Evolutionary conservation across 495 filamentous ascomycete species (phyloP).

Genomic region (Trichoderma virens): DNA sequence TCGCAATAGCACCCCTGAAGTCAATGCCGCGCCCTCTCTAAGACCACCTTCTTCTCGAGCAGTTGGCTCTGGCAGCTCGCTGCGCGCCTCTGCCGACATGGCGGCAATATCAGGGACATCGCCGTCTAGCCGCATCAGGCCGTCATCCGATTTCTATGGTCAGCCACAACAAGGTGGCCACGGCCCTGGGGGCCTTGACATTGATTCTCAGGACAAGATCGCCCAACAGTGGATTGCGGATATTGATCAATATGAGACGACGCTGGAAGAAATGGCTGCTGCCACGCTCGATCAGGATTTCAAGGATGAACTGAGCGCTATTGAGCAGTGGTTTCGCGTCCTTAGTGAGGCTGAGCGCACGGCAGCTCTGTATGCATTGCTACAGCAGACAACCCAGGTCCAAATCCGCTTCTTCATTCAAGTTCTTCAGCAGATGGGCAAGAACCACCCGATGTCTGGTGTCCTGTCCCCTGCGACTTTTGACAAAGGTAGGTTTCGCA

Average conservation of each 20-base stretch:
- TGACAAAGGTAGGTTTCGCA: slow-evolving; percentile 67
- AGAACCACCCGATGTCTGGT: slow-evolving; percentile 94
- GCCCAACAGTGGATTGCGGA: slow-evolving; percentile 98
- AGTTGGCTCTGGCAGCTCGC: slow-evolving; percentile 70
- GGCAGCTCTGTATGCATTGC: slow-evolving; percentile 85
- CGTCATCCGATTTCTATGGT: slow-evolving; percentile 89
- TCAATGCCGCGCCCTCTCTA: slow-evolving; percentile 69
- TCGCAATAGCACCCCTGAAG: slow-evolving; percentile 95
- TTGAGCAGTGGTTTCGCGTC: slow-evolving; percentile 99
- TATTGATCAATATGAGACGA: slow-evolving; percentile 96
- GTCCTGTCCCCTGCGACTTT: slow-evolving; percentile 93
- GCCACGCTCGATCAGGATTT: slow-evolving; percentile 98
- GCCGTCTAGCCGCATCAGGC: slow-evolving; percentile 75
- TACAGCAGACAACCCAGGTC: slow-evolving; percentile 98
- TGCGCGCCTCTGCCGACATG: slow-evolving; percentile 96
- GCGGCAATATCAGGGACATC: slow-evolving; percentile 72
- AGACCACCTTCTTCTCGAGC: slow-evolving; percentile 83
- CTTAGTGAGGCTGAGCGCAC: slow-evolving; percentile 94
- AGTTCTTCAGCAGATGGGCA: slow-evolving; percentile 96
- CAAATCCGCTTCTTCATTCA: slow-evolving; percentile 99
- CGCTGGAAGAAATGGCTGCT: slow-evolving; percentile 96
- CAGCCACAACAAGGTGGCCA: slow-evolving; percentile 55
- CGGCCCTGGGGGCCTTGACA: slow-evolving; percentile 51
- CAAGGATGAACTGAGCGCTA: slow-evolving; percentile 97
- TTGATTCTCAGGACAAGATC: slow-evolving; percentile 81